Percentiles rank a stretch among this genome's conserved stretches.
These are phyloP conservation scores for Leccinellum rugosiceps DNA, from an alignment of 768 basidiomycete genomes.

Conservation along the genomic window DNA sequence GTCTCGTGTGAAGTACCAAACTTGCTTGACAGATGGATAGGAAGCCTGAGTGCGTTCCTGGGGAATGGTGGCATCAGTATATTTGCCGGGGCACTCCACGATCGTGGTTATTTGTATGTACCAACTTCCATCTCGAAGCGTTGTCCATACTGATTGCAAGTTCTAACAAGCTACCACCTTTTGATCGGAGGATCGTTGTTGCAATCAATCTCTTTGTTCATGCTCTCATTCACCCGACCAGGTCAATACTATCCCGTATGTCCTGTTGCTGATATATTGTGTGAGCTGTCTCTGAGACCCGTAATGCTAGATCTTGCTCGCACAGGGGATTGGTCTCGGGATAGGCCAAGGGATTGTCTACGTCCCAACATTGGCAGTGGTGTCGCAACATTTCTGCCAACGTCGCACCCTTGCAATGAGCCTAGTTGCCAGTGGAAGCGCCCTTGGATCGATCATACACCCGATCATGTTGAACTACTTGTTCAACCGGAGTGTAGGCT, in stretches of 20 bases:
- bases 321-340: background rate
- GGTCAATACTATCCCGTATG: background rate
- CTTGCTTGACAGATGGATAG: background rate
- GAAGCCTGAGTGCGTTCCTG: background rate
- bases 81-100: background rate
- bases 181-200: background rate
- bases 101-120: background rate
- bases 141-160: background rate
- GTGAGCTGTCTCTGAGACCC: background rate
- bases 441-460: background rate
- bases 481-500: background rate
- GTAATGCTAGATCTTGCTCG: background rate
- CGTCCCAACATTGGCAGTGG: background rate
- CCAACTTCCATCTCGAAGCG: background rate
- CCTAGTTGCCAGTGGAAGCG: background rate
- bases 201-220: background rate
- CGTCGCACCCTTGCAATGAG: background rate
- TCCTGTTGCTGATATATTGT: background rate
- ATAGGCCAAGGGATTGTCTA: background rate
- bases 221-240: background rate
- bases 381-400: background rate
- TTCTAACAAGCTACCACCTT: background rate
- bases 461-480: background rate
- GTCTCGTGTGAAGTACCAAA: background rate
- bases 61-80: background rate